Evolutionary conservation across 2,329 filamentous ascomycete species (phyloP).

Genomic region (Apiospora hydei): DNA sequence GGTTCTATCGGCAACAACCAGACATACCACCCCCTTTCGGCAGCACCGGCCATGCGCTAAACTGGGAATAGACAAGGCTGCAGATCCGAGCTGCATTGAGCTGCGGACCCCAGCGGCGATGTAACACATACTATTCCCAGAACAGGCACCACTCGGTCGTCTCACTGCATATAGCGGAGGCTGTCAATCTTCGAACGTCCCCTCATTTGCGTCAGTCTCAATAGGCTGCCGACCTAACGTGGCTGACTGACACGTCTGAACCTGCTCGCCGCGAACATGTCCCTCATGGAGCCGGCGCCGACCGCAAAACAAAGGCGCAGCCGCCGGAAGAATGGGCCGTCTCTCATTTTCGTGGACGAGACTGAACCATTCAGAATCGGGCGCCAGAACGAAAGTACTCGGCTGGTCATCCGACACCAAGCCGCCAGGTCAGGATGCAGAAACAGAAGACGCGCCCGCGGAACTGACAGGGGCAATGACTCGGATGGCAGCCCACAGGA

Average conservation of each 20-base stretch:
- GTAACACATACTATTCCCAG: not conserved
- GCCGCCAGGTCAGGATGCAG: not conserved
- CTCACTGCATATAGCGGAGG: not conserved
- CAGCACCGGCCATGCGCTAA: not conserved
- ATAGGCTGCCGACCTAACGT: not conserved
- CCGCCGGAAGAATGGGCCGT: slow-evolving; percentile 5
- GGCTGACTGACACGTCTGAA: not conserved
- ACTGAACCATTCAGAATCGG: not conserved
- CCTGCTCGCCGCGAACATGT: not conserved
- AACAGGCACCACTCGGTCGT: not conserved
- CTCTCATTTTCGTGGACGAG: not conserved
- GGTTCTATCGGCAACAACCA: not conserved
- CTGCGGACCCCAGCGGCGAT: not conserved
- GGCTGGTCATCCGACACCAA: not conserved
- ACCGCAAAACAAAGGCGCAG: not conserved
- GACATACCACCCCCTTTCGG: not conserved
- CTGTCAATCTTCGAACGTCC: not conserved
- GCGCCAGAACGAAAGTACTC: no score
- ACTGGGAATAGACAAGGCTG: not conserved
- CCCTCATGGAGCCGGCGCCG: not conserved
- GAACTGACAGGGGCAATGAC: no score
- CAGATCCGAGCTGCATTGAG: not conserved
- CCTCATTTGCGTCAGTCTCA: not conserved
- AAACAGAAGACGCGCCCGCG: not conserved
- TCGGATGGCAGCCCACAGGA: not conserved